Evolutionary conservation across 2,329 filamentous ascomycete species (phyloP).

Genomic region (Rhinocladiella mackenziei): DNA sequence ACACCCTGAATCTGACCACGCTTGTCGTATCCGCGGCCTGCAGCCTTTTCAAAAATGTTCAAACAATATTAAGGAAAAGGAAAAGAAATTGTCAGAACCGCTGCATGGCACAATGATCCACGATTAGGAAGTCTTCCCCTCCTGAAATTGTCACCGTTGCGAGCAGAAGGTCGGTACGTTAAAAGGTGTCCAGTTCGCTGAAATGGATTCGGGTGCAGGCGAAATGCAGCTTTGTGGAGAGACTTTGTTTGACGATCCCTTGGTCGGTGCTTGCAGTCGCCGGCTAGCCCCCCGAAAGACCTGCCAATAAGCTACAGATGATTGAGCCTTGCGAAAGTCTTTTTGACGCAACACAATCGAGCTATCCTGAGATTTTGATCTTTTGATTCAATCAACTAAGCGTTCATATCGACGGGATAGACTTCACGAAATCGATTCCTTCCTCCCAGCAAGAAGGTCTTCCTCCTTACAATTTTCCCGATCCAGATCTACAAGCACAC

Average conservation of each 20-base stretch:
- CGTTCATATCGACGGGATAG: too few species aligned
- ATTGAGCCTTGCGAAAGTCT: not conserved
- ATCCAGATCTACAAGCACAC: not conserved
- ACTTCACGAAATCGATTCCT: too few species aligned
- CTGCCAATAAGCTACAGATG: not conserved
- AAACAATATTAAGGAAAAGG: not conserved
- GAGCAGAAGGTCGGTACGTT: not conserved
- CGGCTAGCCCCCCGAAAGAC: not conserved
- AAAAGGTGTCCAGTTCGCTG: conserved; percentile 10
- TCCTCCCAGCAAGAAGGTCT: too few species aligned
- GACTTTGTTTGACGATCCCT: conserved; percentile 2
- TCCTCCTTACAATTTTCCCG: too few species aligned
- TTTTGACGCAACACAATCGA: not conserved
- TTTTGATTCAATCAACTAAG: too few species aligned
- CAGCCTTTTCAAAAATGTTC: not conserved
- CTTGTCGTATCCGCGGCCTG: not conserved
- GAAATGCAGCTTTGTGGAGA: conserved; percentile 5
- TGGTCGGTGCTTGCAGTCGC: not conserved
- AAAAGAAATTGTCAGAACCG: conserved; percentile 2
- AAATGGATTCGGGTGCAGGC: not conserved
- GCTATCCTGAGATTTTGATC: too few species aligned
- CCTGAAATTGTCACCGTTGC: not conserved
- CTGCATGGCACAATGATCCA: conserved; percentile 13
- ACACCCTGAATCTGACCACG: too few species aligned
- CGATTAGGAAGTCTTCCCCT: not conserved